Evolutionary conservation across 495 filamentous ascomycete genomes (phyloP), one percentile per base, ranked within the genome.

Genomic region (Lentithecium fluviatile): DNA sequence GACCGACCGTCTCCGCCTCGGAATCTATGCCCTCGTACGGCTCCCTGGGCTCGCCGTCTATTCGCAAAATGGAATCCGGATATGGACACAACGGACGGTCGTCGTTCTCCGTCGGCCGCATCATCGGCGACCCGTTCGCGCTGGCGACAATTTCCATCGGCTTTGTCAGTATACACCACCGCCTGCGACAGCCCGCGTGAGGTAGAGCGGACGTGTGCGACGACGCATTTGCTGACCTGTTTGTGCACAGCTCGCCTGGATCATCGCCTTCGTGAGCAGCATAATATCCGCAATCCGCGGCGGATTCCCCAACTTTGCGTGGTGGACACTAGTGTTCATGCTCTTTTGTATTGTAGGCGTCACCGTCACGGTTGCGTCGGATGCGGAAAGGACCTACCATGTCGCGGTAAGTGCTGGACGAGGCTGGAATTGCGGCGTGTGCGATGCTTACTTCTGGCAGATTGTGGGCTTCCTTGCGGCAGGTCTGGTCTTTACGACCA

Each of bases 101-200:
- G 54, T 72, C 82, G 68, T 85, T 95, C 67, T 87, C 82, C 64
- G 75, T 91, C 71, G 90, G 89, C 68, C 91, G 96, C 74, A 89
- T 97, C 53, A 78, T 97, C 48, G 94, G 94, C 66, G 93, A 97
- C 77, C 95, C 95, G 2, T 97, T 99, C 76, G 92, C 94, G 50
- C 82, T 97, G 40, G 91, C 91, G 42, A 99, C 94, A 15, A 83
- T 94, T 40, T 95, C 91, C 25, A 96, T 99, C 74, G 85, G 91
- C 56, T 79, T 88, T 62, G 92, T 96, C 83, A 73, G 90, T 82
- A 17, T 21, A 40, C 49, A 46, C 46, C 36, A 20, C 45, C 7
- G 12, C 8, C 13, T 36, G 50, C 23, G 20, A 32, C 3, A 32
- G 4, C 4, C 29, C 23, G 5, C 21, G 23, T 37, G 45, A 52